These are phyloP conservation scores for Mimosa bimucronata DNA, from an alignment of 306 rosid genomes.

Conservation along the genomic window DNA sequence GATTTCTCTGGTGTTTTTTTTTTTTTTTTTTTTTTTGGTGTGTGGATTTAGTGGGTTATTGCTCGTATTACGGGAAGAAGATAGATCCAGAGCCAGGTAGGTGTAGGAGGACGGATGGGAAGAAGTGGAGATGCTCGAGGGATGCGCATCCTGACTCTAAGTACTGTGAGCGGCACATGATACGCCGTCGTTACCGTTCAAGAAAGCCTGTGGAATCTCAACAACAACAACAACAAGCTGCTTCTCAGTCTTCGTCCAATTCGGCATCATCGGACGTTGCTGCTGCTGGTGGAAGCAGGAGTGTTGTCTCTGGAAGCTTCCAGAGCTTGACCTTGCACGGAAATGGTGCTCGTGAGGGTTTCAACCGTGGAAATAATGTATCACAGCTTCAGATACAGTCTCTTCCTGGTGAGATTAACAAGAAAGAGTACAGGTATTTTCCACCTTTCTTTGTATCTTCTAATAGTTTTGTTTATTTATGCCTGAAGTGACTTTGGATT, in stretches of 20 bases:
- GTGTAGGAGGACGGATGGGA: constrained; percentile 10
- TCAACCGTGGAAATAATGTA: constrained; percentile 50
- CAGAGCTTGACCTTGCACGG: constrained; percentile 66
- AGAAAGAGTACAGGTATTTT: constrained; percentile 69
- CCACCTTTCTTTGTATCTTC: not conserved
- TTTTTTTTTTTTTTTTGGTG: not conserved
- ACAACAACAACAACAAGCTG: constrained; percentile 48
- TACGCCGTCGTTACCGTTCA: constrained; percentile 79
- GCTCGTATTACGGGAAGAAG: constrained; percentile 17
- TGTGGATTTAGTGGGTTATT: constrained; percentile 14
- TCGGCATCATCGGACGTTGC: constrained; percentile 44
- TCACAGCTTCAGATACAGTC: constrained; percentile 60
- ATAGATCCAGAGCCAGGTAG: constrained; percentile 10
- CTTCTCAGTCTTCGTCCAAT: constrained; percentile 50
- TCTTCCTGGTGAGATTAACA: constrained; percentile 61
- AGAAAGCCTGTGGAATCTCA: constrained; percentile 83
- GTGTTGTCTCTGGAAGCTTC: constrained; percentile 52
- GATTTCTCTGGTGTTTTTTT: not conserved
- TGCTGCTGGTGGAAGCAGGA: constrained; percentile 38
- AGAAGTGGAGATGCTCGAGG: constrained; percentile 11
- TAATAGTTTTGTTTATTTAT: not conserved
- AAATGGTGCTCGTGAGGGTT: constrained; percentile 53
- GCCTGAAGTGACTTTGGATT: not conserved
- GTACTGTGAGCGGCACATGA: constrained; percentile 56
- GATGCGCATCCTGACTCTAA: constrained; percentile 11